These are phyloP conservation scores for Naganishia onofrii DNA, from an alignment of 768 basidiomycete species.

Conservation along the genomic window DNA sequence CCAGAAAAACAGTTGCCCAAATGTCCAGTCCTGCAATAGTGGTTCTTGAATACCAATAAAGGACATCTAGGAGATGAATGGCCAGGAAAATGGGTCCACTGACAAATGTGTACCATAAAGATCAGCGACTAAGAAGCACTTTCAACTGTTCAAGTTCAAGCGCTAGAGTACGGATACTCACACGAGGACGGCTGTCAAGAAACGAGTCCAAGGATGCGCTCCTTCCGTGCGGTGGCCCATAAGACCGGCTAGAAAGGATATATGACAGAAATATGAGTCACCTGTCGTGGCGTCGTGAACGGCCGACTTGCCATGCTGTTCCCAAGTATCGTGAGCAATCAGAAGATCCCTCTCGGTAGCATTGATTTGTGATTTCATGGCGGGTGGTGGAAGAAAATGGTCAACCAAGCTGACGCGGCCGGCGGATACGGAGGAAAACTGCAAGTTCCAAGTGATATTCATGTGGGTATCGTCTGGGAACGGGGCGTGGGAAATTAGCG, in stretches of 20 bases:
- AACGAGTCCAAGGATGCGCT: conserved; percentile 10
- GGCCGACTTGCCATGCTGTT: neutral
- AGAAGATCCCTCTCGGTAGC: neutral
- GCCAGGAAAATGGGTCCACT: neutral
- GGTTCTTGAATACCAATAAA: conserved; percentile 17
- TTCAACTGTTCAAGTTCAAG: neutral
- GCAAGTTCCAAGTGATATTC: conserved; percentile 2
- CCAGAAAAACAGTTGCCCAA: conserved; percentile 4
- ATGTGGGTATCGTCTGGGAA: conserved; percentile 2
- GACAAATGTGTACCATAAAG: neutral
- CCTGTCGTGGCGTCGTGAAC: neutral
- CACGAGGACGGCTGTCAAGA: neutral
- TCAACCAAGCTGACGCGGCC: neutral
- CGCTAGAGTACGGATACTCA: neutral
- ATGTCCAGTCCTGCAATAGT: neutral
- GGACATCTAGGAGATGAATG: neutral
- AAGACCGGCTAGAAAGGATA: neutral
- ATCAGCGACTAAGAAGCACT: neutral
- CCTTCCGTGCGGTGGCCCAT: conserved; percentile 12
- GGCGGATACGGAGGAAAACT: conserved; percentile 7
- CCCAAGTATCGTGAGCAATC: conserved; percentile 10
- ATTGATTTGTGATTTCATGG: neutral
- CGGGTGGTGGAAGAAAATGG: neutral
- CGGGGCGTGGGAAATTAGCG: neutral
- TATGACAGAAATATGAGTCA: neutral